Evolutionary conservation across 2,329 filamentous ascomycete species (phyloP).

Genomic region (Coniochaeta ligniaria): DNA sequence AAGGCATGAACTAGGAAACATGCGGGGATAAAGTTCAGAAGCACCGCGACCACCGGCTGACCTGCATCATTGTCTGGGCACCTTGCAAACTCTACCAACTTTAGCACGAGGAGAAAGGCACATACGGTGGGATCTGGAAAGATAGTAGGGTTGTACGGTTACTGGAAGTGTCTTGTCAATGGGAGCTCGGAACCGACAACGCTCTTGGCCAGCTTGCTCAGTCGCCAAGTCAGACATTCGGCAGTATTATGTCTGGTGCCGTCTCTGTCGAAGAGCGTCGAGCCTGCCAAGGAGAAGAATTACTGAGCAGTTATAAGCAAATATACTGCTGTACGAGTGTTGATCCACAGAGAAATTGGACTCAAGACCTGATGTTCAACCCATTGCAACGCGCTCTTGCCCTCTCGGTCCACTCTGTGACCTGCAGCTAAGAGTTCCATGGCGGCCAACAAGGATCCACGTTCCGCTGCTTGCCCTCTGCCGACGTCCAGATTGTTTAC

Average conservation of each 20-base stretch:
- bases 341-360: slow-evolving; percentile 13
- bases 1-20: slow-evolving; percentile 60
- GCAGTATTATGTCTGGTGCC: not conserved
- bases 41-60: not conserved
- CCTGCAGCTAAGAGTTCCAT: not conserved
- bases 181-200: not conserved
- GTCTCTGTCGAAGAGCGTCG: slow-evolving; percentile 12
- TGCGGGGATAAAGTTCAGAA: not conserved
- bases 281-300: slow-evolving; percentile 12
- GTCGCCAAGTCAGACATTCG: not conserved
- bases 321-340: slow-evolving; percentile 16
- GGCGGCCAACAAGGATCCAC: not conserved
- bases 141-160: not conserved
- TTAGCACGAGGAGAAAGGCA: not conserved
- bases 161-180: not conserved
- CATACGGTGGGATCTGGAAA: not conserved
- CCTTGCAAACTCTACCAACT: not conserved
- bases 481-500: not conserved
- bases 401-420: not conserved
- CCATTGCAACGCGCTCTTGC: not conserved
- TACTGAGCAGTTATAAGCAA: not conserved
- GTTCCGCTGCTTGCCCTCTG: not conserved
- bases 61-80: not conserved
- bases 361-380: slow-evolving; percentile 5
- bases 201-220: slow-evolving; percentile 11